Evolutionary conservation across 148 eudicot species (phyloP), one percentile per base, ranked within the genome.

Genomic region (Oxyria digyna): DNA sequence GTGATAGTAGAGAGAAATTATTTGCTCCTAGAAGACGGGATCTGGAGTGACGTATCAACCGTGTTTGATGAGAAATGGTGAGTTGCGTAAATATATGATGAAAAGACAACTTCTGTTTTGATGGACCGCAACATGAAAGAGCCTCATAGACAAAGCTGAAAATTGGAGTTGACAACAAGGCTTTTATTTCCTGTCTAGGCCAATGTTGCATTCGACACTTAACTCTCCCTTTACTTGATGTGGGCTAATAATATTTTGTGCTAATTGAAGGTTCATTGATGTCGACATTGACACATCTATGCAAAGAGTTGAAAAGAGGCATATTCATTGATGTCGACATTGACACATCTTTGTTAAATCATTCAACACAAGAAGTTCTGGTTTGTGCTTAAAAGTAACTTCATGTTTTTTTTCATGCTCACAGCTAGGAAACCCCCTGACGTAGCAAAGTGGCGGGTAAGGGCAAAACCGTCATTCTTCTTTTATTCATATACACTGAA

Each of bases 1-100:
- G 93, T 95, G 71, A 79, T 95, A 70, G 93, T 88, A 41, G 99
- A 95, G 80, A 97, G 99, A 64, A 91, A 87, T 78, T 95, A 95
- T 83, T 74, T 95, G 83, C 74, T 95, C 23, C 75, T 95, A 31
- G 88, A 88, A 67, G 88, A 91, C 21, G 91, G 83, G 72, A 74
- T 71, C 23, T 95, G 99, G 99, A 84, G 79, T 48, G 96, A 87
- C 63, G 66, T 95, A 77, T 91, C 97, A 69, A 64, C 79, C 3
- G 66, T 84, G 76, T 88, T 95, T 57, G 91, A 95, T 62, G 96
- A 90, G 79, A 94, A 90, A 73, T 94, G 98, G 98, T 90, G 85
- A 78, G 33, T n/a, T n/a, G n/a, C n/a, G n/a, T 57, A 35, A 6
- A 2, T 35, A 2, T 35, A 2, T 35, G 6, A 35, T 35, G 38